Base-by-base conservation (phyloP, 2,329 filamentous ascomycete genomes). In the Exophiala mesophila region DNA sequence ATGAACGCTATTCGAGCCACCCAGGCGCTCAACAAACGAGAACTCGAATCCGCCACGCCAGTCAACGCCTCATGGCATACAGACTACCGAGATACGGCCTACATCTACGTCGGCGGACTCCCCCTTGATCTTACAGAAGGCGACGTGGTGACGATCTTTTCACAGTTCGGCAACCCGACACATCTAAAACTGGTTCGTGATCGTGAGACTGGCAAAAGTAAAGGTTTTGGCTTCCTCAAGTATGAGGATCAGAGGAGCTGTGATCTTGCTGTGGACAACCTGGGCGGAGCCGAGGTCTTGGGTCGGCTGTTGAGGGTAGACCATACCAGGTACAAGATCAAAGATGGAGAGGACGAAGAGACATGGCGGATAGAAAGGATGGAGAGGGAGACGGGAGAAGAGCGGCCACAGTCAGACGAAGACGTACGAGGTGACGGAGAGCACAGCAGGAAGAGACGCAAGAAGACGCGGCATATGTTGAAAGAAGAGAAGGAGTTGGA, bases 231-330 rank as follows among this genome's bases (percentile, higher is more conserved):
- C 2, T 98, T 94, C 75, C 75, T 98, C 45, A 98, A 98, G 62
- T 98, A 97, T 66, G 92, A 98, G 63, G 90, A 98, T 65, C 92
- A 98, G 70, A 77, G 90, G 55, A 96, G 89, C 67, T 94, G 87
- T 49, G 90, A 97, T 65, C 70, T 98, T 30, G 92, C 94, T 0
- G 94, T 98, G 7, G 92, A 98, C 67, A 98, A 98, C 63, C 70
- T 98, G 4, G 85, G 88, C 28, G 92, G 92, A 21, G 83, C 89
- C 6, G 84, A 81, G 20, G 81, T 98, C 13, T 73, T 86, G 60
- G 89, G 88, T 2, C 76, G 89, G 30, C 66, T 90, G 44, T 66
- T 98, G 30, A 79, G 85, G 46, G 92, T 98, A 9, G 92, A 98
- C 62, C 92, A 98, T 65, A 86, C 88, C 18, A 73, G 89, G 39